A percentile compares a stretch with the other conserved stretches of the same genome.
phyloP scores from a whole-genome alignment of 805 yeast genomes.

The Kodamaea leandrae region DNA sequence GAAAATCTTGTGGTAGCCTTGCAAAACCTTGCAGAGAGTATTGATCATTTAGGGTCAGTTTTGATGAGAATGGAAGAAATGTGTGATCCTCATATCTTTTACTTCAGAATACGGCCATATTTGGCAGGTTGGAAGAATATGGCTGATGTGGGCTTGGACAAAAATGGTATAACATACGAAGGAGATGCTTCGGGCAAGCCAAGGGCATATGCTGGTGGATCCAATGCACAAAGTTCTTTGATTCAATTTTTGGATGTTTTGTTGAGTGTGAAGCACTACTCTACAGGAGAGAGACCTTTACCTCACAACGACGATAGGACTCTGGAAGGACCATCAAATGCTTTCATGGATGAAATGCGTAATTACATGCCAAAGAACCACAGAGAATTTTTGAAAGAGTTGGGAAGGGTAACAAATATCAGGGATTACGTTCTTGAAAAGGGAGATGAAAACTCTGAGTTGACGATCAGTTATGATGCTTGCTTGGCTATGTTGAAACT shows the following conservation, averaged over 20 bases:
- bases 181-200: conserved; percentile 45
- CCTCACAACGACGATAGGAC: conserved; percentile 13
- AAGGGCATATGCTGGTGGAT: conserved; percentile 75
- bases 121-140: conserved; percentile 94
- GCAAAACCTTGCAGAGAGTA: conserved; percentile 67
- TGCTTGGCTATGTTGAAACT: conserved; percentile 84
- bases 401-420: conserved; percentile 57
- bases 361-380: conserved; percentile 88
- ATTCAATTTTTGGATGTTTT: conserved; percentile 83
- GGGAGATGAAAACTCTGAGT: conserved; percentile 43
- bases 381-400: conserved; percentile 63
- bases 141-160: conserved; percentile 74
- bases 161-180: conserved; percentile 76
- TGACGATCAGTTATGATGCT: conserved; percentile 77
- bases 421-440: conserved; percentile 59
- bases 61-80: conserved; percentile 84
- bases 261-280: conserved; percentile 71
- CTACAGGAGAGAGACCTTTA: conserved; percentile 61
- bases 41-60: conserved; percentile 70
- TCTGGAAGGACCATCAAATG: conserved; percentile 22
- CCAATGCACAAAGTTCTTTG: conserved; percentile 89
- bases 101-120: conserved; percentile 81
- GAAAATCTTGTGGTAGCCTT: conserved; percentile 44
- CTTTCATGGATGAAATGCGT: conserved; percentile 81
- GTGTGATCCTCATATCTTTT: conserved; percentile 93